phyloP scores from a whole-genome alignment of 192 early-diverging fungal genomes.

The Coemansia sp. region DNA sequence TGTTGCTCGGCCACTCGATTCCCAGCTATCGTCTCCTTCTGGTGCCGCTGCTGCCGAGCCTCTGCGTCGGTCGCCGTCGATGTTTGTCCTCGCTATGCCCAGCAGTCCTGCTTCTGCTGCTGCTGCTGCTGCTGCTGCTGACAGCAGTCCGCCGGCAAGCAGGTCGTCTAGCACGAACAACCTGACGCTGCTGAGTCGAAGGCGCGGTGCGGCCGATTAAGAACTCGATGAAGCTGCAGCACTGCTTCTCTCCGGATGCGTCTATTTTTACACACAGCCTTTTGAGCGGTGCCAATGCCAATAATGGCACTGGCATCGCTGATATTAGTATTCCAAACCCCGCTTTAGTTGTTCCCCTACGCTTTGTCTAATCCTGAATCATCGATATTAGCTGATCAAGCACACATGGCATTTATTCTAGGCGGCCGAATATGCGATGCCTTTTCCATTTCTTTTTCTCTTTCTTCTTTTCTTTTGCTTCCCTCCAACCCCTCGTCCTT shows the following conservation, averaged over 20 bases:
- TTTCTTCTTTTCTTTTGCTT: slow-evolving; percentile 12
- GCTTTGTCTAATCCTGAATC: no score
- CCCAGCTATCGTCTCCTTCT: no score
- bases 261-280: no score
- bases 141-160: slow-evolving; percentile 15
- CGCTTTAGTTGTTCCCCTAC: no score
- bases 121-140: background rate
- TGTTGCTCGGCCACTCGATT: no score
- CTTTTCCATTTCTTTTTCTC: background rate
- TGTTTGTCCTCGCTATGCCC: slow-evolving; percentile 28
- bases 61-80: slow-evolving; percentile 16
- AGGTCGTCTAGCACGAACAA: slow-evolving; percentile 33
- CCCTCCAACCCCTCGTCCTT: background rate
- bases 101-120: slow-evolving; percentile 10
- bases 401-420: no score
- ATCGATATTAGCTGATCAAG: no score
- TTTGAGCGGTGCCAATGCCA: no score
- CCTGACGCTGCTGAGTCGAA: slow-evolving; percentile 17
- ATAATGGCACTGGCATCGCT: no score
- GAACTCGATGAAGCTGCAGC: background rate
- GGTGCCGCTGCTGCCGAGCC: background rate
- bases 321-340: no score
- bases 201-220: slow-evolving; percentile 9
- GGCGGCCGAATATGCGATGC: background rate
- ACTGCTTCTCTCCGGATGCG: no score